phyloP scores from a whole-genome alignment of 805 yeast genomes.

The Naumovozyma dairenensis region DNA sequence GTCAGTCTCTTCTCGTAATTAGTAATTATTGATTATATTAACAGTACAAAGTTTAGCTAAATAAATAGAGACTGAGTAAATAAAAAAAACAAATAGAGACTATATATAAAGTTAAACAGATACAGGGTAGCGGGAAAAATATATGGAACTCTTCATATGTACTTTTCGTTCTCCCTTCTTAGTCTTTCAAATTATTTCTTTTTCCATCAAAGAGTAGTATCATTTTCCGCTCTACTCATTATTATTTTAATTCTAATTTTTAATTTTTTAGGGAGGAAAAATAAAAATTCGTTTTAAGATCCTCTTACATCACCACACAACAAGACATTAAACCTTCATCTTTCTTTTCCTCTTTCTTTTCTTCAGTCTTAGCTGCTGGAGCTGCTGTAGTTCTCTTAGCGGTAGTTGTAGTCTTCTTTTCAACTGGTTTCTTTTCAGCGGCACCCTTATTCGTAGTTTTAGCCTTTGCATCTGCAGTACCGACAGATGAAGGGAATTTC shows the following conservation, averaged over 20 bases:
- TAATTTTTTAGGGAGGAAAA: too few relatives aligned
- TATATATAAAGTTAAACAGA: too few relatives aligned
- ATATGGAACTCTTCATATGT: too few relatives aligned
- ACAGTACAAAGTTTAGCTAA: too few relatives aligned
- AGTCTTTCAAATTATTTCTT: too few relatives aligned
- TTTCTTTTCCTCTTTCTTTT: slow-evolving; percentile 17
- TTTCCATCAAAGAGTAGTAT: too few relatives aligned
- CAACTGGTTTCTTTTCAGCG: slow-evolving; percentile 26
- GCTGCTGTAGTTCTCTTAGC: slow-evolving; percentile 9
- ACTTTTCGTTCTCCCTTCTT: too few relatives aligned
- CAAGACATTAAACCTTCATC: slow-evolving; percentile 18
- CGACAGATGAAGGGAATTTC: slow-evolving; percentile 8
- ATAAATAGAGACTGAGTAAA: too few relatives aligned
- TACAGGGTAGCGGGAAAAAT: neutral
- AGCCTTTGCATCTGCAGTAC: neutral
- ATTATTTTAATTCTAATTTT: too few relatives aligned
- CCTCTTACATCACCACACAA: slow-evolving; percentile 27
- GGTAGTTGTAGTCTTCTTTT: slow-evolving; percentile 16
- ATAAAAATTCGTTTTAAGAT: neutral
- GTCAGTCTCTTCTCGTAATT: too few relatives aligned
- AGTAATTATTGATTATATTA: neutral
- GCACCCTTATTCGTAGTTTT: slow-evolving; percentile 5
- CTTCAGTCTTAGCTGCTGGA: slow-evolving; percentile 12
- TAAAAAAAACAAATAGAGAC: too few relatives aligned
- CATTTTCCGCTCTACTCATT: too few relatives aligned